Percentiles rank a stretch among this genome's conserved stretches.
phyloP scores from a whole-genome alignment of 768 basidiomycete species.

The Pulveroboletus sp. region DNA sequence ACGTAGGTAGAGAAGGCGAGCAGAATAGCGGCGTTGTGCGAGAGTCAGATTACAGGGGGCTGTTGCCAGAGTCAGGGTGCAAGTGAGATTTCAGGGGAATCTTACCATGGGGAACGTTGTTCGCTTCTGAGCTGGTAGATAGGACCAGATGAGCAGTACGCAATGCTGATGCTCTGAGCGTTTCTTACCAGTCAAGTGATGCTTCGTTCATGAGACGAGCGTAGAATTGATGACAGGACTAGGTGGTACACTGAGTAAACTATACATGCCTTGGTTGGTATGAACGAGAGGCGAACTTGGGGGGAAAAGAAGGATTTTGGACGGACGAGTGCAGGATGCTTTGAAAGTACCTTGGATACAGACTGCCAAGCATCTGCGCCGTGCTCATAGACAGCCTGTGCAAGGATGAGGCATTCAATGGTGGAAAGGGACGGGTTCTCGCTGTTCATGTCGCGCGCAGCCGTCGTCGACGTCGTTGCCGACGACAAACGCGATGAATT shows the following conservation, averaged over 20 bases:
- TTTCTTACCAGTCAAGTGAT: slow-evolving; percentile 54
- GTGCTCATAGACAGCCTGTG: slow-evolving; percentile 83
- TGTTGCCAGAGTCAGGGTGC: slow-evolving; percentile 27
- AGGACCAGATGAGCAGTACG: neutral
- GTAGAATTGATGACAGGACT: slow-evolving; percentile 71
- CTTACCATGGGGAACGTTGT: slow-evolving; percentile 51
- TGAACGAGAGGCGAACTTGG: slow-evolving; percentile 42
- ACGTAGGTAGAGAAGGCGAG: slow-evolving; percentile 67
- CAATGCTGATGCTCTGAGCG: neutral
- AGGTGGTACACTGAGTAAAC: slow-evolving; percentile 19
- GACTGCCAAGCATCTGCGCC: slow-evolving; percentile 66
- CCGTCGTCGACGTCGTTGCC: slow-evolving; percentile 2
- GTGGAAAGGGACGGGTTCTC: slow-evolving; percentile 24
- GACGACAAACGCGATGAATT: too few relatives aligned
- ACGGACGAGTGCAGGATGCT: slow-evolving; percentile 64
- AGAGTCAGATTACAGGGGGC: slow-evolving; percentile 63
- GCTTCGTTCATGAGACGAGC: slow-evolving; percentile 64
- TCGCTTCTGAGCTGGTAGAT: slow-evolving; percentile 43
- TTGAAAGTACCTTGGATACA: slow-evolving; percentile 60
- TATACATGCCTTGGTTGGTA: slow-evolving; percentile 8
- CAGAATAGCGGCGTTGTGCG: slow-evolving; percentile 69
- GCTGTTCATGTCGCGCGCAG: slow-evolving; percentile 2
- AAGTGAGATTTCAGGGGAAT: neutral
- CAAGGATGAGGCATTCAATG: slow-evolving; percentile 73
- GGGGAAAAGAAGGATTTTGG: slow-evolving; percentile 65